Evolutionary conservation across 2,329 filamentous ascomycete genomes (phyloP).

Genomic region (Trichophyton simii): DNA sequence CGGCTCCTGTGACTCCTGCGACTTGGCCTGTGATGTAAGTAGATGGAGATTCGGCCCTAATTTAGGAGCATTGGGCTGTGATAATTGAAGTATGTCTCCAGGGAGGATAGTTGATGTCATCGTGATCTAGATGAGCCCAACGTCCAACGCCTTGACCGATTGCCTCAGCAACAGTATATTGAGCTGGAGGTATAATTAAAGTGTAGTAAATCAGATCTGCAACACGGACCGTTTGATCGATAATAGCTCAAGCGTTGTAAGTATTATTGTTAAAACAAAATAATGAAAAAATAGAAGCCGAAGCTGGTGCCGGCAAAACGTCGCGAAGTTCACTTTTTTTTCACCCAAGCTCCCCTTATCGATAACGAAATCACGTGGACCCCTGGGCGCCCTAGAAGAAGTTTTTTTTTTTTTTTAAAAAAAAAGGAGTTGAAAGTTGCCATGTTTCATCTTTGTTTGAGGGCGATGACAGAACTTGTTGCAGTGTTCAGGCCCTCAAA

Average conservation of each 20-base stretch:
- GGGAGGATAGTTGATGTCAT: slow-evolving; percentile 67
- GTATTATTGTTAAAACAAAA: not conserved
- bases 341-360: not conserved
- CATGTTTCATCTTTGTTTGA: not conserved
- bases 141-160: not conserved
- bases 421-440: not conserved
- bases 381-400: no score
- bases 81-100: slow-evolving; percentile 57
- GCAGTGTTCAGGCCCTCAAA: not conserved
- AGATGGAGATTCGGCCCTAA: slow-evolving; percentile 76
- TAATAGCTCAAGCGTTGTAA: not conserved
- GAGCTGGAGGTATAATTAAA: not conserved
- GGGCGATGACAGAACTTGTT: not conserved
- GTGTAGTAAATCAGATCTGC: not conserved
- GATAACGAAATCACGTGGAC: not conserved
- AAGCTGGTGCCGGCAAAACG: not conserved
- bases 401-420: no score
- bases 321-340: not conserved
- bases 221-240: not conserved
- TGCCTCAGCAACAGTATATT: not conserved
- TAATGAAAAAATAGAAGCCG: not conserved
- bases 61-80: slow-evolving; percentile 48
- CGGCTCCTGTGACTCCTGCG: slow-evolving; percentile 48
- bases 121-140: slow-evolving; percentile 2
- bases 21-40: slow-evolving; percentile 47